Evolutionary conservation across 2,329 filamentous ascomycete species (phyloP), one percentile per base, ranked within the genome.

Genomic region (Monilinia fructicola): DNA sequence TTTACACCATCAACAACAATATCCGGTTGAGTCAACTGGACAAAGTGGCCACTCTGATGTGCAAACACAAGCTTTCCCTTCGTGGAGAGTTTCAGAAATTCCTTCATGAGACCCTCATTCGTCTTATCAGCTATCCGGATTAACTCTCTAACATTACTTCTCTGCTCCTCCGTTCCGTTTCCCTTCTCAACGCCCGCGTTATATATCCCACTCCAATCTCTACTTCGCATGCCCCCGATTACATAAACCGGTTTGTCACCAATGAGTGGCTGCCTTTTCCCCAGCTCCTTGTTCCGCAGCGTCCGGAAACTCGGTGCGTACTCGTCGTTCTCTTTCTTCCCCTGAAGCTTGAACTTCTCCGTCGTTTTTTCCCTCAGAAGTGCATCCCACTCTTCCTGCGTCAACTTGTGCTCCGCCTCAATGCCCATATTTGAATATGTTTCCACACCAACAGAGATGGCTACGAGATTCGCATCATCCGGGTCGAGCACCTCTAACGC

Each of bases 11-110:
- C 75, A 46, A 75, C 74, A 71, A 78, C 72, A 65, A 75, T 54
- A 23, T 78, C 76, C 42, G 78, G 77, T 69, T 77, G 72, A 42
- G 73, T 77, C 42, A 79, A 44, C 60, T 79, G 74, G 2, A 78
- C 71, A 71, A 74, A 73, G 64, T 78, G 78, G 4, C 77, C 77
- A 75, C 77, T 78, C 68, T 76, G 68, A 1, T 12, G 58, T 1
- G 75, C 75, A 67, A 75, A 73, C 10, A 76, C 72, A 52, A 76
- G 66, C 65, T 73, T 69, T 10, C 71, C 71, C 63, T 68, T 75
- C 1, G 69, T 77, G 52, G 74, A 77, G 10, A 77, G 69, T 31
- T 71, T 74, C 66, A 74, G 67, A 21, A 71, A 68, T 60, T 74
- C 71, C 48, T 67, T 74, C 73, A 74, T 73, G 4, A 78, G 68